Percentiles rank a stretch among this genome's conserved stretches.
phyloP scores from a whole-genome alignment of 2,329 filamentous ascomycete genomes.

The Fusarium praegraminearum region DNA sequence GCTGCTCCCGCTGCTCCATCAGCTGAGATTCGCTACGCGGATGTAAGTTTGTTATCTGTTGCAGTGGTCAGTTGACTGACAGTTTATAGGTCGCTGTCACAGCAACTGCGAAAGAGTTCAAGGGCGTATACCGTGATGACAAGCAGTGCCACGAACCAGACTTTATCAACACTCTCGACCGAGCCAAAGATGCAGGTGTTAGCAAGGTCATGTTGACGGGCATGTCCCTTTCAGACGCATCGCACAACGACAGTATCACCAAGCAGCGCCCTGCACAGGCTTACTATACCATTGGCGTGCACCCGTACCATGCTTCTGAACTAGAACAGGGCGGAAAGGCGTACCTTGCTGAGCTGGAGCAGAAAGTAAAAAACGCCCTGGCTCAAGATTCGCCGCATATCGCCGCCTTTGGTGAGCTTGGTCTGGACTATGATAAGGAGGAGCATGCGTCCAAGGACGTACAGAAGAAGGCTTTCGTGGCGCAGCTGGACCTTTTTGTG shows the following conservation, averaged over 20 bases:
- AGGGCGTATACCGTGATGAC: constrained; percentile 61
- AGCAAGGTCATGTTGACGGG: constrained; percentile 57
- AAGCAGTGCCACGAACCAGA: constrained; percentile 62
- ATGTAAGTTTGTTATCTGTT: constrained; percentile 25
- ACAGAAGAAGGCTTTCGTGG: constrained; percentile 43
- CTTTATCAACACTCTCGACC: constrained; percentile 56
- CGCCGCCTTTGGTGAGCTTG: constrained; percentile 62
- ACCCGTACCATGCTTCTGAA: constrained; percentile 63
- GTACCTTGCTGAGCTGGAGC: constrained; percentile 41
- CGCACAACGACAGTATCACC: constrained; percentile 48
- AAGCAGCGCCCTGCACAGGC: constrained; percentile 51
- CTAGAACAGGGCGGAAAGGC: constrained; percentile 51
- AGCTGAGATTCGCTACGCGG: constrained; percentile 43
- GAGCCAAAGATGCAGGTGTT: constrained; percentile 57
- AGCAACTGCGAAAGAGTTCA: constrained; percentile 58
- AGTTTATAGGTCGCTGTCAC: constrained; percentile 53
- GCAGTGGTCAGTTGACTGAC: constrained; percentile 4
- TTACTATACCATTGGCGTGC: constrained; percentile 61
- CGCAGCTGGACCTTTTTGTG: constrained; percentile 45
- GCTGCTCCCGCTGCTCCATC: constrained; percentile 38
- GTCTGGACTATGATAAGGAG: constrained; percentile 63
- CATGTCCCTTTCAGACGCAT: constrained; percentile 51
- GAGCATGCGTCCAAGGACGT: constrained; percentile 55
- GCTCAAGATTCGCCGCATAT: constrained; percentile 49
- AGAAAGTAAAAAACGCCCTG: constrained; percentile 44